Percentiles rank a stretch among this genome's conserved stretches.
Conservation (phyloP, 345 rosid genomes). For the Bruguiera gymnorhiza region DNA sequence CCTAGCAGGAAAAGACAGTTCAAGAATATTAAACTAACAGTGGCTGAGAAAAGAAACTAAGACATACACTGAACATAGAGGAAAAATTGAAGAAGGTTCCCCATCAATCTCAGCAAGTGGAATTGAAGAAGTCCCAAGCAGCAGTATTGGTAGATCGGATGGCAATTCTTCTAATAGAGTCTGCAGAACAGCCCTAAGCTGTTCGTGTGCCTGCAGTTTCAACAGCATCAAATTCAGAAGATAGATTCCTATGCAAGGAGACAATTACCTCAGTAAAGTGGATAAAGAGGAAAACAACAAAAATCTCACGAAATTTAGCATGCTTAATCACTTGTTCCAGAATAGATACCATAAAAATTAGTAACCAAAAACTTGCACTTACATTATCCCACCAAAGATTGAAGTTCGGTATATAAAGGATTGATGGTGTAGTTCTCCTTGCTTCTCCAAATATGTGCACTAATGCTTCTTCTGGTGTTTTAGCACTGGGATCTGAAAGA, state of each 20-base stretch:
- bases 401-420: constrained; percentile 86
- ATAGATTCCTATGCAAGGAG: neutral
- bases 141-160: constrained; percentile 74
- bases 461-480: constrained; percentile 97
- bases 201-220: constrained; percentile 84
- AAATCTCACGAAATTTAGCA: neutral
- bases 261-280: neutral
- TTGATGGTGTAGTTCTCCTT: constrained; percentile 90
- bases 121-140: constrained; percentile 71
- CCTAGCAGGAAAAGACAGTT: neutral
- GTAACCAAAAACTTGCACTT: constrained; percentile 31
- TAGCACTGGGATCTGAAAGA: constrained; percentile 98
- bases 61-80: constrained; percentile 72
- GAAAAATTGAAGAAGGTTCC: constrained; percentile 52
- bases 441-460: constrained; percentile 99
- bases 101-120: constrained; percentile 54
- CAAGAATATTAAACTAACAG: neutral
- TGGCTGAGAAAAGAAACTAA: neutral
- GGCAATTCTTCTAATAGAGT: constrained; percentile 93
- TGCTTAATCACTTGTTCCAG: neutral
- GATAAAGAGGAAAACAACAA: neutral
- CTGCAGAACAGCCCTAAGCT: constrained; percentile 84
- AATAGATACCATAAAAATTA: neutral
- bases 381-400: constrained; percentile 99
- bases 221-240: constrained; percentile 9